Evolutionary conservation across 2,329 filamentous ascomycete genomes (phyloP).

Genomic region (Colletotrichum plurivorum): DNA sequence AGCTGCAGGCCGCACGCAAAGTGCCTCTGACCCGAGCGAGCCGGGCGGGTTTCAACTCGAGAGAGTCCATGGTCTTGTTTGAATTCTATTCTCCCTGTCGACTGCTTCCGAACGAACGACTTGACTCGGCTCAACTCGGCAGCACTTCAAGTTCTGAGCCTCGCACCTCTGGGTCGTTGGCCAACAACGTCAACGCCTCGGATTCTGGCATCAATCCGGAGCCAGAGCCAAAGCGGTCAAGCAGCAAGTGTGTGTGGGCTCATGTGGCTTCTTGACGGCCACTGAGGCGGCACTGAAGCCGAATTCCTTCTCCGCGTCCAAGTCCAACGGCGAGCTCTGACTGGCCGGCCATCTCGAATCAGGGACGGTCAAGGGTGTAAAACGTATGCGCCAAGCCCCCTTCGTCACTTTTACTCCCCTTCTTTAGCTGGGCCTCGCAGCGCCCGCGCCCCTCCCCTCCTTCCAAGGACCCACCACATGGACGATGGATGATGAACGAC

Average conservation of each 20-base stretch:
- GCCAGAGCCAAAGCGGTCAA: constrained; percentile 36
- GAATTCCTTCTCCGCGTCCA: constrained; percentile 32
- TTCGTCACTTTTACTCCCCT: constrained; percentile 26
- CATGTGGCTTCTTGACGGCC: constrained; percentile 21
- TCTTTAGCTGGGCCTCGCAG: constrained; percentile 22
- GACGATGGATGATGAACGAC: constrained; percentile 28
- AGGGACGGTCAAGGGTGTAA: constrained; percentile 31
- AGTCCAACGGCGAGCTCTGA: constrained; percentile 28
- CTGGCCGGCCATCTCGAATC: constrained; percentile 26
- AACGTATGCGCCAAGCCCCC: constrained; percentile 35
- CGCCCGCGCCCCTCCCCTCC: constrained; percentile 15
- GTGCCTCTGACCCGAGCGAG: constrained; percentile 18
- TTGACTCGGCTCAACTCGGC: constrained; percentile 17
- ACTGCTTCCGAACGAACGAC: neutral
- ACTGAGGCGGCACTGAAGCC: constrained; percentile 28
- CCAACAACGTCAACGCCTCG: constrained; percentile 12
- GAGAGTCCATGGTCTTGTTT: constrained; percentile 8
- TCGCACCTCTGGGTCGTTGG: constrained; percentile 5
- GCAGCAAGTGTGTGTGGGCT: constrained; percentile 11
- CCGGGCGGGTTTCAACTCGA: constrained; percentile 28
- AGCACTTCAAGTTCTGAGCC: neutral
- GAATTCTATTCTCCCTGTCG: constrained; percentile 3
- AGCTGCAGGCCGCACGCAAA: constrained; percentile 3
- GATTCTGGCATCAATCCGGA: constrained; percentile 24
- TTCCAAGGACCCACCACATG: neutral